A percentile compares a stretch with the other conserved stretches of the same genome.
phyloP scores from a whole-genome alignment of 495 filamentous ascomycete genomes.

The Penicillium simplicissimum region DNA sequence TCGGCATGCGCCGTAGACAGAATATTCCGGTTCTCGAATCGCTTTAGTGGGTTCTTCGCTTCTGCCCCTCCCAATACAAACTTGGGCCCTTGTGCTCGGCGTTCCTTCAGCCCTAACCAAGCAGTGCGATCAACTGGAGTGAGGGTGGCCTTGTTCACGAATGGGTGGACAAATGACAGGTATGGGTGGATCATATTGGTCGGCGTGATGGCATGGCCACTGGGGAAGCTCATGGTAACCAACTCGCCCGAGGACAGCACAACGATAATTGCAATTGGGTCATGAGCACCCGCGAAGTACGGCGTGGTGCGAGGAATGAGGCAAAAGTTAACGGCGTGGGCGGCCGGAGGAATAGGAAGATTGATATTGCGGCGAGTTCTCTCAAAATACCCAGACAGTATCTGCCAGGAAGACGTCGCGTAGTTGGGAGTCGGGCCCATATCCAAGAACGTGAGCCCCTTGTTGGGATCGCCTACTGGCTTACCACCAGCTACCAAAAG shows the following conservation, averaged over 20 bases:
- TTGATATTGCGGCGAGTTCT: conserved; percentile 64
- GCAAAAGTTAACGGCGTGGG: conserved; percentile 77
- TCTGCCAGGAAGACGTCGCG: conserved; percentile 83
- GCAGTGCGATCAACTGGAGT: conserved; percentile 69
- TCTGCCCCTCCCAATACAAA: conserved; percentile 77
- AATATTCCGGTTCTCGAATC: conserved; percentile 78
- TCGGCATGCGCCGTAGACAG: conserved; percentile 83
- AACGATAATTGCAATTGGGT: conserved; percentile 81
- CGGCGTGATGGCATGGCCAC: conserved; percentile 83
- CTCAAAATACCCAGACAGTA: conserved; percentile 74
- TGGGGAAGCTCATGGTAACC: conserved; percentile 85
- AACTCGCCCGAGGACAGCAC: conserved; percentile 85
- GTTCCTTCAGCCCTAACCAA: conserved; percentile 90
- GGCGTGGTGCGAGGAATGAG: conserved; percentile 78
- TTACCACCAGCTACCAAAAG: conserved; percentile 83
- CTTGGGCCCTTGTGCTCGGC: conserved; percentile 67
- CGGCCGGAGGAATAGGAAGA: conserved; percentile 78
- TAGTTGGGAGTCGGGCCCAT: conserved; percentile 87
- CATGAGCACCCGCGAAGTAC: conserved; percentile 82
- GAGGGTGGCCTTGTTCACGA: conserved; percentile 67
- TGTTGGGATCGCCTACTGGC: conserved; percentile 58
- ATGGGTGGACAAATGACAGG: conserved; percentile 83
- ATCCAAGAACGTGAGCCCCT: conserved; percentile 84
- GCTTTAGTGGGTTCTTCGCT: conserved; percentile 62
- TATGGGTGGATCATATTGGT: conserved; percentile 88